phyloP scores from a whole-genome alignment of 257 asterid genomes.

The Perilla frutescens region DNA sequence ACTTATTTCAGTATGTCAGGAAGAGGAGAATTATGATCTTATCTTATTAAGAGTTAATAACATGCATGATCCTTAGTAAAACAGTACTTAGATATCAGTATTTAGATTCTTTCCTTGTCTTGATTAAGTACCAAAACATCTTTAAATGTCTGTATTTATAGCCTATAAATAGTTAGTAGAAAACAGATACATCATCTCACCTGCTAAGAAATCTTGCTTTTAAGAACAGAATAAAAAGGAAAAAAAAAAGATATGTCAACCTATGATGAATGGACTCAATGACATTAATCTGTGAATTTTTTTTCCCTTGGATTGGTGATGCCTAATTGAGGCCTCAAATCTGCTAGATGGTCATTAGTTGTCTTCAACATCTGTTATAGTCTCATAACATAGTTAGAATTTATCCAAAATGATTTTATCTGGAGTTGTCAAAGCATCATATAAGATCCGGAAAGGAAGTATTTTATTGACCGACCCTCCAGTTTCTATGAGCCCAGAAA shows the following conservation, averaged over 20 bases:
- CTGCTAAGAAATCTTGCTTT: too few relatives aligned
- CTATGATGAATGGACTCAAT: not conserved
- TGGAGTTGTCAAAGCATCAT: not conserved
- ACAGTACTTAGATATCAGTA: too few relatives aligned
- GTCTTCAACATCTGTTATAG: not conserved
- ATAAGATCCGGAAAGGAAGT: constrained; percentile 3
- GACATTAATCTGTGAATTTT: not conserved
- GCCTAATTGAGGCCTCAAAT: constrained; percentile 10
- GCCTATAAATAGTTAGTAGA: too few relatives aligned
- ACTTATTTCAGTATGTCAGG: not conserved
- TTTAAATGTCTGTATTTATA: too few relatives aligned
- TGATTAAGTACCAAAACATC: too few relatives aligned
- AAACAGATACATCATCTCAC: too few relatives aligned
- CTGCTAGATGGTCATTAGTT: not conserved
- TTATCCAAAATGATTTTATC: constrained; percentile 12
- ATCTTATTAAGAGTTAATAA: too few relatives aligned
- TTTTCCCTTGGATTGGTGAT: not conserved
- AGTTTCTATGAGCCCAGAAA: not conserved
- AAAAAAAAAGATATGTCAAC: not conserved
- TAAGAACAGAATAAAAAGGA: too few relatives aligned
- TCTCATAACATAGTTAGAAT: not conserved
- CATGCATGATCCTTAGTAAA: too few relatives aligned
- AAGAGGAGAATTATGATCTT: not conserved
- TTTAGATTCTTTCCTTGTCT: too few relatives aligned
- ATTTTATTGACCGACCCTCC: not conserved